Evolutionary conservation across 768 basidiomycete species (phyloP), one percentile per base, ranked within the genome.

Genomic region (Boletus barrowsii): DNA sequence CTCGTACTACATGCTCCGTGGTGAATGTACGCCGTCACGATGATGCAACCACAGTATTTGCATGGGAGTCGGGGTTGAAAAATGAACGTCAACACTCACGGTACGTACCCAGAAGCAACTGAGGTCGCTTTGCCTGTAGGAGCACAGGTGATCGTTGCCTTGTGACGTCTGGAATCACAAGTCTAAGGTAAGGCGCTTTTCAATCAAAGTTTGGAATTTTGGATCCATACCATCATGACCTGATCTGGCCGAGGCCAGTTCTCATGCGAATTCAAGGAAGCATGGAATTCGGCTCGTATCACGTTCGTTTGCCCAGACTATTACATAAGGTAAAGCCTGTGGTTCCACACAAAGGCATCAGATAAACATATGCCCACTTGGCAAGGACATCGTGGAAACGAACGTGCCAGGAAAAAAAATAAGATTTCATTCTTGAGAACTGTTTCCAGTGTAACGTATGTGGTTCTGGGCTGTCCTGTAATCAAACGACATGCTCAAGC

Each of bases 181-280:
- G 30, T 17, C 10, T 11, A 35, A 13, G 24, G 13, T 42, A 44
- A 43, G 42, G 62, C 42, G 58, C 52, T 22, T 15, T 18, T 24
- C 48, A 10, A 53, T 53, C 42, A 49, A 33, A 49, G 54, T 17
- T 40, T 39, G 50, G 49, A 54, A 52, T 51, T 43, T 52, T 65
- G 49, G 6, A 55, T 44, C n/a, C 37, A 10, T 32, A 40, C 39
- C 24, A 40, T 22, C 36, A 46, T 45, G 36, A 36, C 56, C 55
- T 42, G 39, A 63, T 53, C 43, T 20, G 42, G 61, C 41, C 42
- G 41, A 48, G 10, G 20, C 40, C 29, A 18, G 35, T 68, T 69
- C 65, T 54, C 66, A 69, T 64, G 65, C 36, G 13, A 11, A 29
- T 39, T 50, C 50, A 44, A 17, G 41, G 49, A 26, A 35, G 17